Evolutionary conservation across 163 green algal species (phyloP), one percentile per base, ranked within the genome.

Genomic region (Scenedesmus sp.): DNA sequence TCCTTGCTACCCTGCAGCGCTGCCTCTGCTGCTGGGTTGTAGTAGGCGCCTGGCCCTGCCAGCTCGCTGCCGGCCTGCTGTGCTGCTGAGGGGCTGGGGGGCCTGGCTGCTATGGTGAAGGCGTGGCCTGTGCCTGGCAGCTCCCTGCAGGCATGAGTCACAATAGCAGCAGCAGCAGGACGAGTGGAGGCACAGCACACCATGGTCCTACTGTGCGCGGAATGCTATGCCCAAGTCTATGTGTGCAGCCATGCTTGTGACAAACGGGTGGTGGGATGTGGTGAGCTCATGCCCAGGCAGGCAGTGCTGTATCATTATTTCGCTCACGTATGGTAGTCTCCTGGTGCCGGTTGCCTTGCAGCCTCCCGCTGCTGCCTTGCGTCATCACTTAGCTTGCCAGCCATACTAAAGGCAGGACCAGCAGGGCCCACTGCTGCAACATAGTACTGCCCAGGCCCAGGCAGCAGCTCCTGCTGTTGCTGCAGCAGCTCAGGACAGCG

Each of bases 401-500:
- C 73, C 56, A 91, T 85, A 56, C 73, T 91, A 56, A 91, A 91
- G 1, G 87, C 87, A 20, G 87, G 87, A 16, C 55, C 87, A 12
- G 13, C 10, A 5, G 73, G 54, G 6, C 87, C 87, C 16, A n/a
- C 26, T 52, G 76, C 87, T 52, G 87, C 60, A 8, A 77, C 73
- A 77, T 62, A 20, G 73, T 91, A 91, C 64, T 34, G 52, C n/a
- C 87, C 87, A 46, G 87, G 87, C 1, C 87, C 87, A 15, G 87
- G 87, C 26, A 86, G 16, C 55, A 86, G 23, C 0, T 84, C 74
- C 67, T 70, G 77, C 46, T 55, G 79, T 52, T 67, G 34, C 86
- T 85, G 86, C 7, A 76, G 52, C 59, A 57, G 55, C 1, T 8
- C 87, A 62, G n/a, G 10, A 0, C 56, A 23, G n/a, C 26, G 86